A percentile compares a stretch with the other conserved stretches of the same genome.
Evolutionary conservation across 148 eudicot genomes (phyloP).

Genomic region (Silene uniflora): DNA sequence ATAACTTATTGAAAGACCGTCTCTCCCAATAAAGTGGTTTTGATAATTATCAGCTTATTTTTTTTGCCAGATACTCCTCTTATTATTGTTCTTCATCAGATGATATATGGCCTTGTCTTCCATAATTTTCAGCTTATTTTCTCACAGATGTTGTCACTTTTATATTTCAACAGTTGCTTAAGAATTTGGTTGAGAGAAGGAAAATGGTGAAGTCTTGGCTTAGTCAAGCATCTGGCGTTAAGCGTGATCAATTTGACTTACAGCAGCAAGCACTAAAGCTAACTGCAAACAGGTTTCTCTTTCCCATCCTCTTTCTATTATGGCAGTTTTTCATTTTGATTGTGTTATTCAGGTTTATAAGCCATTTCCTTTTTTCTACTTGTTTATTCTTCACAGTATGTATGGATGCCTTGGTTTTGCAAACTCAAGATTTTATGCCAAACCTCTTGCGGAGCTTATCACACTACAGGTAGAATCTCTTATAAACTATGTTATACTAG

Average conservation of each 20-base stretch:
- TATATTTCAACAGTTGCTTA: constrained; percentile 53
- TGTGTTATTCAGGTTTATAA: constrained; percentile 6
- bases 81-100: not conserved
- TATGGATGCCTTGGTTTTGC: constrained; percentile 98
- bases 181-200: constrained; percentile 85
- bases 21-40: not conserved
- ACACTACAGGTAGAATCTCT: constrained; percentile 57
- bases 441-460: constrained; percentile 93
- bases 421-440: constrained; percentile 94
- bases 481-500: not conserved
- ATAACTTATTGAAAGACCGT: no score
- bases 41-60: not conserved
- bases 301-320: constrained; percentile 13
- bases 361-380: not conserved
- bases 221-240: constrained; percentile 72
- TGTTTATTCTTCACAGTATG: constrained; percentile 62
- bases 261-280: constrained; percentile 98
- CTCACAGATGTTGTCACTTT: not conserved
- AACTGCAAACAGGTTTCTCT: constrained; percentile 81
- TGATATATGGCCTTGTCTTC: not conserved
- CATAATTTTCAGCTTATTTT: constrained; percentile 5
- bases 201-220: constrained; percentile 70
- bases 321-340: not conserved
- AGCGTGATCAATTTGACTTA: constrained; percentile 81
- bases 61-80: not conserved